phyloP scores from a whole-genome alignment of 192 early-diverging fungal genomes.

The Backusella sp. region DNA sequence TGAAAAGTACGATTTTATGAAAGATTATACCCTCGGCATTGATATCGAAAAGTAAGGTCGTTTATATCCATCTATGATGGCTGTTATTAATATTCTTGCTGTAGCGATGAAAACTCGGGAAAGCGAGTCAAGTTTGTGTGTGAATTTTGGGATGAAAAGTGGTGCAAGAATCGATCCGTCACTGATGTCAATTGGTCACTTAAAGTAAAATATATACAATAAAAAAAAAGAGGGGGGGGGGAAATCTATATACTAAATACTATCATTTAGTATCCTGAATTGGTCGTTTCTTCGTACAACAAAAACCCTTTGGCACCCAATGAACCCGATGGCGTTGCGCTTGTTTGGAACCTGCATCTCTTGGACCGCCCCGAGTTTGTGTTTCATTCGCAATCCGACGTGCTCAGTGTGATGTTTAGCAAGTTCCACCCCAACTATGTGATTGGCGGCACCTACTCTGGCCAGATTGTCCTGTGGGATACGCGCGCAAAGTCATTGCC shows the following conservation, averaged over 20 bases:
- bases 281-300: conserved; percentile 89
- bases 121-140: conserved; percentile 68
- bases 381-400: conserved; percentile 89
- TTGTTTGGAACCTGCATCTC: conserved; percentile 92
- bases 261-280: conserved; percentile 90
- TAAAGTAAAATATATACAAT: conserved; percentile 48
- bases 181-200: conserved; percentile 91
- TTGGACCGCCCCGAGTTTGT: conserved; percentile 92
- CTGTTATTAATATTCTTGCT: not conserved
- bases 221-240: too few species aligned
- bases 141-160: conserved; percentile 80
- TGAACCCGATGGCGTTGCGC: conserved; percentile 93
- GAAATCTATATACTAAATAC: too few species aligned
- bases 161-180: conserved; percentile 86
- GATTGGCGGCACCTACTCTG: conserved; percentile 96
- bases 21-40: conserved; percentile 81
- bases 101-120: conserved; percentile 59
- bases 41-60: conserved; percentile 51
- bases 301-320: conserved; percentile 82
- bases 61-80: not conserved
- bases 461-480: conserved; percentile 98
- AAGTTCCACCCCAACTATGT: conserved; percentile 91
- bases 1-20: conserved; percentile 88
- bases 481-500: conserved; percentile 87
- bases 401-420: conserved; percentile 86